Percentiles rank a stretch among this genome's conserved stretches.
Evolutionary conservation across 2,329 filamentous ascomycete genomes (phyloP).

Genomic region (Colletotrichum musae): DNA sequence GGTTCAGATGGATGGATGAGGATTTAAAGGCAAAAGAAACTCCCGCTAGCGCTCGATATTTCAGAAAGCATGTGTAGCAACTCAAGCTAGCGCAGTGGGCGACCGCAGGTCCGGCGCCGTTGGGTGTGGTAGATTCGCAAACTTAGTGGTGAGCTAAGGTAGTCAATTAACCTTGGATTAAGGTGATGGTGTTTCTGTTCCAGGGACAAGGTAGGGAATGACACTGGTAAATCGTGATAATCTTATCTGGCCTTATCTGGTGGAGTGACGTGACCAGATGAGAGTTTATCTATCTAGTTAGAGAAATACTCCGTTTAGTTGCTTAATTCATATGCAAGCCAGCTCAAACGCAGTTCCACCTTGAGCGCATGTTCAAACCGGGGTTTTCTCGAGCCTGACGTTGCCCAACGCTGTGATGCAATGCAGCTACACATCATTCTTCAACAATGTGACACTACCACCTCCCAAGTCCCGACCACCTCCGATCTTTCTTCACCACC

Average conservation of each 20-base stretch:
- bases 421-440: constrained; percentile 31
- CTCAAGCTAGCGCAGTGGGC: constrained; percentile 28
- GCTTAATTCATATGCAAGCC: background rate
- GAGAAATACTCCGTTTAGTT: background rate
- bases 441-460: constrained; percentile 37
- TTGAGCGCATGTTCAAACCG: background rate
- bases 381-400: background rate
- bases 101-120: constrained; percentile 15
- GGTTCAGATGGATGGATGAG: constrained; percentile 33
- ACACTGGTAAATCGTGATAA: background rate
- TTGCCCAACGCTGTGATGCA: constrained; percentile 15
- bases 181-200: background rate
- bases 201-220: background rate
- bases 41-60: constrained; percentile 7
- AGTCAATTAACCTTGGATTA: constrained; percentile 16
- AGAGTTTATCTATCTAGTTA: background rate
- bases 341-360: background rate
- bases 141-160: background rate
- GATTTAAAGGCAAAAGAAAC: constrained; percentile 28
- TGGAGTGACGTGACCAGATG: background rate
- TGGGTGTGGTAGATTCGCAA: constrained; percentile 22
- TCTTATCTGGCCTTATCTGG: constrained; percentile 17
- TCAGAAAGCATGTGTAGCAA: constrained; percentile 25
- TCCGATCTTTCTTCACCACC: constrained; percentile 30
- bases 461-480: constrained; percentile 3